Evolutionary conservation across 306 rosid genomes (phyloP), one percentile per base, ranked within the genome.

Genomic region (Notholithocarpus densiflorus): DNA sequence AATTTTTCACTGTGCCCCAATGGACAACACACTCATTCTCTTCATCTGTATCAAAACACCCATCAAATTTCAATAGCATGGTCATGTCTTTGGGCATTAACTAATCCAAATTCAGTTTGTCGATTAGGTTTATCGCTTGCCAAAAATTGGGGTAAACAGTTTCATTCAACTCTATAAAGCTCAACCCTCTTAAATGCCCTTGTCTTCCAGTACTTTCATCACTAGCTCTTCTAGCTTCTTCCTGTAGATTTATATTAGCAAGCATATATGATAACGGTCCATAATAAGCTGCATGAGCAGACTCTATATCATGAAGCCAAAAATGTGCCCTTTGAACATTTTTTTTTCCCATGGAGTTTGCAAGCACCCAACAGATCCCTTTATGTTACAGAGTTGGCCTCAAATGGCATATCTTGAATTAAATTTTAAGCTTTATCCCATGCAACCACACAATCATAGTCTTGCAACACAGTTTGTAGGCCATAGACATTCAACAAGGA

Each of bases 391-490:
- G 90, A 79, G 78, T 82, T 82, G 65, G 88, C 83, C 82, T 71
- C 74, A 18, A 77, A 82, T 21, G 88, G 88, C 88, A 87, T 84
- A 34, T 68, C 78, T 55, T 31, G 52, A 71, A 87, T 80, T 15
- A 84, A 66, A 23, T 7, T 6, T 82, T 79, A 68, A 1, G 90
- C 90, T 65, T 87, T 83, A 13, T 82, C 76, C 70, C 84, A 64
- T 27, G 82, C 88, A 74, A 87, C 85, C 82, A 87, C 80, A 68
- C 88, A 84, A 4, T 86, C 88, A 75, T 87, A 87, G 78, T 87
- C 88, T 71, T 82, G 80, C 71, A 80, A 79, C 32, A 57, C 61
- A 71, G 87, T 88, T n/a, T 23, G 29, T 5, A 84, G 55, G 40
- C 73, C 74, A 29, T 79, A 71, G 18, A 64, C 83, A 51, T 51